Conservation (phyloP, 768 basidiomycete species). For the Gloeostereum incarnatum region DNA sequence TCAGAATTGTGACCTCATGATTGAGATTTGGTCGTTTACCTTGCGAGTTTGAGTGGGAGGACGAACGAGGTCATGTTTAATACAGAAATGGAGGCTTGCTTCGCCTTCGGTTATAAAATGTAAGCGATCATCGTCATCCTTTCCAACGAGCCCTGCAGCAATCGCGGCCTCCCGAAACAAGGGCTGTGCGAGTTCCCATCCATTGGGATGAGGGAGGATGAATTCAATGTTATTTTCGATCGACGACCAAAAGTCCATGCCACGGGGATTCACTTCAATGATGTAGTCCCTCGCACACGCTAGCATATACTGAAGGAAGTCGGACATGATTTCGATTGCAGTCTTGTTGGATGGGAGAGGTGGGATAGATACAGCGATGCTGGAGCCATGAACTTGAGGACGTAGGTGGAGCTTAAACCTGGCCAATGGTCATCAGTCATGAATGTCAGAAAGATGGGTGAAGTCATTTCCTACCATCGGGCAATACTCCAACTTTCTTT, state of each 20-base stretch:
- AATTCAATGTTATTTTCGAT: conserved; percentile 34
- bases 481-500: conserved; percentile 35
- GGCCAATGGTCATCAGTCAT: conserved; percentile 9
- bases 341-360: conserved; percentile 32
- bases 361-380: conserved; percentile 15
- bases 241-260: conserved; percentile 33
- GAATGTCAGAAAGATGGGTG: conserved; percentile 9
- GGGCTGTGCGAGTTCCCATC: conserved; percentile 57
- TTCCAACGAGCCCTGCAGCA: conserved; percentile 37
- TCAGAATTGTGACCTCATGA: conserved; percentile 11
- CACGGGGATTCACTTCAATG: conserved; percentile 29
- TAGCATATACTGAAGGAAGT: conserved; percentile 41
- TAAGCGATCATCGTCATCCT: conserved; percentile 28
- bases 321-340: conserved; percentile 32
- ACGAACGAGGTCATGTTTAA: conserved; percentile 33
- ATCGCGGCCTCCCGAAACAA: conserved; percentile 47
- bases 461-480: conserved; percentile 29
- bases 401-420: conserved; percentile 31
- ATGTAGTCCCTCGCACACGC: conserved; percentile 37
- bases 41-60: too few species aligned
- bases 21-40: conserved; percentile 23
- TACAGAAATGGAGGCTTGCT: conserved; percentile 50
- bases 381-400: conserved; percentile 14
- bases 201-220: conserved; percentile 55
- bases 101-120: conserved; percentile 59